Base-by-base conservation (phyloP, 2,329 filamentous ascomycete species). In the Paraconiothyrium brasiliense region DNA sequence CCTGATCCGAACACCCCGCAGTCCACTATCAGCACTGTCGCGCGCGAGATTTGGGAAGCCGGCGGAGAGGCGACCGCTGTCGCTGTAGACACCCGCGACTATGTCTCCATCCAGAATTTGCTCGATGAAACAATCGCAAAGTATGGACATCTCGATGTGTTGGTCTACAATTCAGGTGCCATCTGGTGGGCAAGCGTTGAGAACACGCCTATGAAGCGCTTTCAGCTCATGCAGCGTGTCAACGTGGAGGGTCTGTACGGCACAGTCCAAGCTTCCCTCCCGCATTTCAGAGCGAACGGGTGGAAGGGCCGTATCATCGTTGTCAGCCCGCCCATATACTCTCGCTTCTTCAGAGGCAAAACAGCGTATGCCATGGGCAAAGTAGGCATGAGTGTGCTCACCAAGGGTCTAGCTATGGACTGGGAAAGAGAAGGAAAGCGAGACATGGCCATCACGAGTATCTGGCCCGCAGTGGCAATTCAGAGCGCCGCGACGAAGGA, bases 271-370 rank as follows among this genome's bases (percentile, higher is more conserved):
- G 88, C 89, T 5, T 80, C 84, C 2, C 82, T 95, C 22, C 92
- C 92, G 2, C 83, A 89, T 62, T 89, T 94, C 62, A 78, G 79
- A 58, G 79, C 82, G 51, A 83, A 82, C 62, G 80, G 71, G 0
- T 85, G 83, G 79, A 83, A 81, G 30, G 91, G 88, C 0, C 80
- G 92, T 30, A 87, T 96, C 63, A 81, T 96, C 49, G 90, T 95
- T 58, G 90, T 96, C 58, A 91, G 89, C 71, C 93, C 93, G 27
- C 92, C 92, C 1, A 94, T 96, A 60, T 96, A 96, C 78, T 91
- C 87, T 65, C 85, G 93, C 34, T 96, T 96, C 78, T 94, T 95
- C 77, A 81, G 91, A 24, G 93, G 92, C 11, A 96, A 96, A 84
- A 92, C 92, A 1, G 92, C 90, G 14, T 96, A 96, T 79, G 92